Conservation (phyloP, 805 yeast genomes). For the Dipodascus geniculatus region DNA sequence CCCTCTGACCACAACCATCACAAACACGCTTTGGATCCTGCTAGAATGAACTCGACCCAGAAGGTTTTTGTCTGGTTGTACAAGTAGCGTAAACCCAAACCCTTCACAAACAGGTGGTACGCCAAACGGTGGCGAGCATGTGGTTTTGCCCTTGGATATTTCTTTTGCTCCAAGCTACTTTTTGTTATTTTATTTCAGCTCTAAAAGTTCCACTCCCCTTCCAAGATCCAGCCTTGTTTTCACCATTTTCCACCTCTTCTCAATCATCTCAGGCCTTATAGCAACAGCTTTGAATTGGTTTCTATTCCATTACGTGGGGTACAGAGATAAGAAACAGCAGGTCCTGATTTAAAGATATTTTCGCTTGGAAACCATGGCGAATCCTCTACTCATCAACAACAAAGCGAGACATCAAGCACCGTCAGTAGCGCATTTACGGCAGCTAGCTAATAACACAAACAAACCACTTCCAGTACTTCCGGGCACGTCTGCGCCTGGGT, state of each 20-base stretch:
- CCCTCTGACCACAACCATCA: too few species aligned
- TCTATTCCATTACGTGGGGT: background rate
- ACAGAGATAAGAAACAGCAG: background rate
- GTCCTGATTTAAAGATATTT: background rate
- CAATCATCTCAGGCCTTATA: too few species aligned
- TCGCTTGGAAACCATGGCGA: slow-evolving; percentile 1
- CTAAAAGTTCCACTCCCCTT: too few species aligned
- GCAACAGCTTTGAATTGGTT: background rate
- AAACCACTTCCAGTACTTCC: slow-evolving; percentile 1
- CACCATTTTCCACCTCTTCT: too few species aligned
- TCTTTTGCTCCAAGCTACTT: background rate
- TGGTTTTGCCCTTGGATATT: background rate
- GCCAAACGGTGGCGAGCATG: background rate
- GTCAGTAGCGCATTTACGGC: background rate
- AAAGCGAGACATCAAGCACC: background rate
- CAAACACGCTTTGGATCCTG: too few species aligned
- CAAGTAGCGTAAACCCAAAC: background rate
- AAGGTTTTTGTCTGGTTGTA: background rate
- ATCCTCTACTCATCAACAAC: background rate
- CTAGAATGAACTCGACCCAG: too few species aligned
- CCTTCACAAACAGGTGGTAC: background rate
- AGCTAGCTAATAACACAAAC: background rate
- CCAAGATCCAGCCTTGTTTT: too few species aligned
- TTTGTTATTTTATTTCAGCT: background rate
- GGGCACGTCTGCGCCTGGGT: too few species aligned